Evolutionary conservation across 805 yeast species (phyloP).

Genomic region (Wickerhamomyces bisporus): DNA sequence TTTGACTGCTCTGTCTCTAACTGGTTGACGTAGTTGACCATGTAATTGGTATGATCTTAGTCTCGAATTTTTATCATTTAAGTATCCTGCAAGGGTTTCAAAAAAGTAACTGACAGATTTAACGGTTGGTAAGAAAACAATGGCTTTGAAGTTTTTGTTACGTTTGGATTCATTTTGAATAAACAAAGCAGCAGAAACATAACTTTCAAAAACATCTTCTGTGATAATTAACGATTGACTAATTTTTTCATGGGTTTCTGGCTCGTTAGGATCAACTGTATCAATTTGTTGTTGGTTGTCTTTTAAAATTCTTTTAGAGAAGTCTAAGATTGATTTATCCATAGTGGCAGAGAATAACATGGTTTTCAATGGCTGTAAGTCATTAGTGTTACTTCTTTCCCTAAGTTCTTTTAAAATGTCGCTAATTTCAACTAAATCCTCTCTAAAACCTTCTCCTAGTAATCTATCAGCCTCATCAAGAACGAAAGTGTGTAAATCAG

Average conservation of each 20-base stretch:
- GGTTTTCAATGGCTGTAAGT: conserved; percentile 46
- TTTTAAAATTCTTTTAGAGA: conserved; percentile 59
- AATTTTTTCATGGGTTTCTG: conserved; percentile 75
- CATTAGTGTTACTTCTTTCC: conserved; percentile 21
- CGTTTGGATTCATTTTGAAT: conserved; percentile 34
- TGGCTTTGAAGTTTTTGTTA: conserved; percentile 60
- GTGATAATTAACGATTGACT: conserved; percentile 61
- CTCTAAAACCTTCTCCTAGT: conserved; percentile 74
- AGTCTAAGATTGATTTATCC: conserved; percentile 55
- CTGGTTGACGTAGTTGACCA: conserved; percentile 68
- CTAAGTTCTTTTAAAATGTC: conserved; percentile 37
- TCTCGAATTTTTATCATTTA: conserved; percentile 19
- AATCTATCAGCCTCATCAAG: conserved; percentile 92
- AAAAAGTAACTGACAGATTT: conserved; percentile 50
- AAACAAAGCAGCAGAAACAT: conserved; percentile 51
- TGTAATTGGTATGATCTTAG: conserved; percentile 45
- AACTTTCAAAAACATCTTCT: conserved; percentile 49
- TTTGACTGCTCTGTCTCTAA: conserved; percentile 56
- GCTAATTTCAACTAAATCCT: conserved; percentile 56
- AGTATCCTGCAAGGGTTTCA: conserved; percentile 17
- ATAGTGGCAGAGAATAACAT: conserved; percentile 87
- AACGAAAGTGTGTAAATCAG: conserved; percentile 55
- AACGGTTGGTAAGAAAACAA: conserved; percentile 79
- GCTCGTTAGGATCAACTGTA: conserved; percentile 67
- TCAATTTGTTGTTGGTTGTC: conserved; percentile 57